Percentiles rank a stretch among this genome's conserved stretches.
Evolutionary conservation across 2,329 filamentous ascomycete species (phyloP).

Genomic region (Cladosporium oxysporum): DNA sequence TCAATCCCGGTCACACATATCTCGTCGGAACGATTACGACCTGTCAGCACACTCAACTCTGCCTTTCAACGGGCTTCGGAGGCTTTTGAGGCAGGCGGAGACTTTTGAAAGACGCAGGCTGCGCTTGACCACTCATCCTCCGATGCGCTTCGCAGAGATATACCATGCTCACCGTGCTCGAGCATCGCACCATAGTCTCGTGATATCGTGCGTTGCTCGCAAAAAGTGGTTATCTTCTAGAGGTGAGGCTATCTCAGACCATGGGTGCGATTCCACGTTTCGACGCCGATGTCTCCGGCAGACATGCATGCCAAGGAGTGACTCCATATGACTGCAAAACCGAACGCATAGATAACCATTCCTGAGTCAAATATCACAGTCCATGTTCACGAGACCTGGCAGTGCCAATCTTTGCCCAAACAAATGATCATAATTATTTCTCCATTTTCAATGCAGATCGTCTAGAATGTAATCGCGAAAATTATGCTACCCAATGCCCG

Average conservation of each 20-base stretch:
- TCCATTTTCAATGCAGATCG: neutral
- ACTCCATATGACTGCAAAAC: neutral
- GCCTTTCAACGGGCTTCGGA: neutral
- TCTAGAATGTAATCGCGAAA: conserved; percentile 5
- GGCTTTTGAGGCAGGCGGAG: neutral
- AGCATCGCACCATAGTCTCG: neutral
- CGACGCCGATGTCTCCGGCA: neutral
- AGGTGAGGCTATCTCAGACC: neutral
- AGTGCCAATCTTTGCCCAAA: neutral
- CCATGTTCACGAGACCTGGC: neutral
- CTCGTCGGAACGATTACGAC: neutral
- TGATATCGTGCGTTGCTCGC: neutral
- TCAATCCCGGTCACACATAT: neutral
- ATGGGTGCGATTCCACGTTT: neutral
- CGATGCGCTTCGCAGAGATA: neutral
- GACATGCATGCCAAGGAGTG: neutral
- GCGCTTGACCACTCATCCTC: neutral
- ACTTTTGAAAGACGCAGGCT: neutral
- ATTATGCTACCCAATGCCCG: conserved; percentile 6
- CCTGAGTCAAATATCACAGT: neutral
- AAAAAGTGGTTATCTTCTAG: neutral
- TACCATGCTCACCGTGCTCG: neutral
- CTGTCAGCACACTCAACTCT: neutral
- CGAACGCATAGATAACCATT: neutral
- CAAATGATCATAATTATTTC: neutral